phyloP scores from a whole-genome alignment of 2,329 filamentous ascomycete genomes.

The Aureobasidium lini region DNA sequence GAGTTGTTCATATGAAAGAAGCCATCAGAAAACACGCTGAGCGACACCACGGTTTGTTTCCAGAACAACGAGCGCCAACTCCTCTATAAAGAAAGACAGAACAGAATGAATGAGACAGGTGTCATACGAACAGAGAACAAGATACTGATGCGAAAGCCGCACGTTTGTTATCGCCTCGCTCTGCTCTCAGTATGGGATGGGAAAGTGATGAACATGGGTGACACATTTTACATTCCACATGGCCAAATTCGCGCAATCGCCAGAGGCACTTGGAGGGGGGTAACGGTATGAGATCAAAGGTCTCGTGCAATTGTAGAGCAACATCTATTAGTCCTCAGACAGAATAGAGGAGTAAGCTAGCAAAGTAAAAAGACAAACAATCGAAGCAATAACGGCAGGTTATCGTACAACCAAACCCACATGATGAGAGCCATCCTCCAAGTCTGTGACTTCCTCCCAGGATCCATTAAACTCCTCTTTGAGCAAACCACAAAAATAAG shows the following conservation, averaged over 20 bases:
- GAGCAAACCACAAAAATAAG: background rate
- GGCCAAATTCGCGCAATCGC: too few species aligned
- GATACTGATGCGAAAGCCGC: background rate
- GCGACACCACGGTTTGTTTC: too few species aligned
- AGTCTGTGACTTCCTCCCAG: background rate
- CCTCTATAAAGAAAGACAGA: too few species aligned
- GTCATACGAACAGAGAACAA: background rate
- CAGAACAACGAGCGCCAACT: too few species aligned
- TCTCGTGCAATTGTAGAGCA: background rate
- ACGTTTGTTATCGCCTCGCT: background rate
- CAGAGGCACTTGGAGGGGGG: too few species aligned
- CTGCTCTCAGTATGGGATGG: background rate
- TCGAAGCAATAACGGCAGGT: background rate
- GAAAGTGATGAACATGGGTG: background rate
- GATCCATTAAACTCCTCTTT: background rate
- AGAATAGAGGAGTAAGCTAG: background rate
- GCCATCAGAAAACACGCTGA: too few species aligned
- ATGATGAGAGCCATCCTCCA: background rate
- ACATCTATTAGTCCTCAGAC: background rate
- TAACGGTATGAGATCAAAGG: too few species aligned
- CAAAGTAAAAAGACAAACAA: background rate
- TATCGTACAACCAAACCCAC: background rate
- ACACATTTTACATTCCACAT: background rate
- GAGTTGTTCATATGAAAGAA: too few species aligned
- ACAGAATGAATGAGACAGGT: too few species aligned